Evolutionary conservation across 495 filamentous ascomycete genomes (phyloP), one percentile per base, ranked within the genome.

Genomic region (Daldinia vernicosa): DNA sequence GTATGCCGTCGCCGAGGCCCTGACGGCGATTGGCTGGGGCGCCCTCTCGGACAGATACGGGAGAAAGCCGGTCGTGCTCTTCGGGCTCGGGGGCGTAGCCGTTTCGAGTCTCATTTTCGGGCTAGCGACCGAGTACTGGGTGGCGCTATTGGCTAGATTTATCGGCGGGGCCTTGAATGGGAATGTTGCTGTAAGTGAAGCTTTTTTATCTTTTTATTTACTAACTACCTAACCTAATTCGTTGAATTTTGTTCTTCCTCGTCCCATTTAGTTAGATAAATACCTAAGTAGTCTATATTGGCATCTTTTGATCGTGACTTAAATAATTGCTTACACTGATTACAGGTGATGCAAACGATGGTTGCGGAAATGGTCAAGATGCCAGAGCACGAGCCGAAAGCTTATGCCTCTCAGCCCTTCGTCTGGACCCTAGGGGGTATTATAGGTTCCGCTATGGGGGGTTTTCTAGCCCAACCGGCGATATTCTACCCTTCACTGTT

Each of bases 351-450:
- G 63, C 92, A 95, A 75, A 96, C 93, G 3, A 96, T 93, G 33
- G 92, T 97, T 28, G 93, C 92, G 15, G 93, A 97, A 74, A 87
- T 97, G 72, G 89, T 96, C 54, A 94, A 90, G 35, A 86, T 89
- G 56, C 93, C 93, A 67, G 89, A 92, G 76, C 92, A 96, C 80
- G 91, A 95, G 71, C 90, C 92, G 24, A 87, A 87, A 47, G 93
- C 92, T 33, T 97, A 93, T 79, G 89, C 93, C 4, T 91, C 96
- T 70, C 95, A 96, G 90, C 93, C 93, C 6, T 94, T 94, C 74
- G 89, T 96, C 33, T 97, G 93, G 93, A 95, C 91, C 70, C 81
- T 97, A 65, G 93, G 93, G 82, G 89, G 78, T 45, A 93, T 96
- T 67, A 82, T 96, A 66, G 93, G 93, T 11, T 91, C 92, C 56